phyloP scores from a whole-genome alignment of 495 filamentous ascomycete species.

The Lasiosphaeria hispida region DNA sequence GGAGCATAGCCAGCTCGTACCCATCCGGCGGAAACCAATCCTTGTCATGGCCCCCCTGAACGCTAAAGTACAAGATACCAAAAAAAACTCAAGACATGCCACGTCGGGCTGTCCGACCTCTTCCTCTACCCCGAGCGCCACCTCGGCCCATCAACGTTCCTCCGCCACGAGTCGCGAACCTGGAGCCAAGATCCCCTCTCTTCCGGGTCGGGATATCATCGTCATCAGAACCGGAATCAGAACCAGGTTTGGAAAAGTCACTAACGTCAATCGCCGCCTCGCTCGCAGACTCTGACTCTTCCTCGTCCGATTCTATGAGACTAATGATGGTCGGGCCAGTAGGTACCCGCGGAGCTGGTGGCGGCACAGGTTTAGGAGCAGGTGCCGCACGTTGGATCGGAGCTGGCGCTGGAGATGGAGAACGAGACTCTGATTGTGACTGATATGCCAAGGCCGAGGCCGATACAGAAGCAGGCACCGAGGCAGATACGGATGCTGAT shows the following conservation, averaged over 20 bases:
- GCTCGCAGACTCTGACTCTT: conserved; percentile 17
- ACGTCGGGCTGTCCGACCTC: conserved; percentile 15
- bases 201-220: conserved; percentile 32
- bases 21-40: background rate
- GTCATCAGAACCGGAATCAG: conserved; percentile 15
- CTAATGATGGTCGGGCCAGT: conserved; percentile 31
- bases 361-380: background rate
- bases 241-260: too few species aligned
- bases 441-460: too few species aligned
- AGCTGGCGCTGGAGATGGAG: conserved; percentile 4
- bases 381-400: background rate
- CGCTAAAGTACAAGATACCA: background rate
- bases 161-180: conserved; percentile 1
- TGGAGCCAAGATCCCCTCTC: background rate
- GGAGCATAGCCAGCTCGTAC: background rate
- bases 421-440: background rate
- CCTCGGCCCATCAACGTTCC: conserved; percentile 1
- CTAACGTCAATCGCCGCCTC: conserved; percentile 4
- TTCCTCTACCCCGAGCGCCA: conserved; percentile 8
- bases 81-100: background rate
- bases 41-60: too few species aligned
- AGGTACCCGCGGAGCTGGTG: conserved; percentile 5
- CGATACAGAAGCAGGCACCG: background rate
- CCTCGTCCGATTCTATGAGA: conserved; percentile 23
- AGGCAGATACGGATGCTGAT: background rate